Base-by-base conservation (phyloP, 1,284 basidiomycete species). In the Phaffia rhodozyma region DNA sequence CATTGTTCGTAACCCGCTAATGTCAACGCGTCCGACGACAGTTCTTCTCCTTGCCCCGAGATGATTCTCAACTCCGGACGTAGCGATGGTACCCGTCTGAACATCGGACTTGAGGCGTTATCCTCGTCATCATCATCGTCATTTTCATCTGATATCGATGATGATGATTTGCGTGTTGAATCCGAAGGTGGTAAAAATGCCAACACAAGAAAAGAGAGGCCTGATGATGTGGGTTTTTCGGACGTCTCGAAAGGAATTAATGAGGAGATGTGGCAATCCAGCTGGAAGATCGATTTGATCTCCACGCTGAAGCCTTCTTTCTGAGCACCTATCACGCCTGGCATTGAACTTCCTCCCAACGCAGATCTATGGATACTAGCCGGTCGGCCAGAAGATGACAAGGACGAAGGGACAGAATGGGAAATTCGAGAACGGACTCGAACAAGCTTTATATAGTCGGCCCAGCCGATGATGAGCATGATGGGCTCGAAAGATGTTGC, bases 181-280 rank as follows among this genome's bases (percentile, higher is more conserved):
- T 29, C 47, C 18, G 29, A 43, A 7, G 86, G 82, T 0, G 86
- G 81, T 5, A 80, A 82, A 71, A 90, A 97, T 0, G 91, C 89
- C 55, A 97, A 78, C 21, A 94, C 79, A 58, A 97, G 82, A 74
- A 93, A 89, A 7, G 38, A 43, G 13, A 43, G 38, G 16, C 38
- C 13, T 43, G 38, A 43, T 16, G 38, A 34, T 9, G 32, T 34
- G 5, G 32, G 16, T 11, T 11, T 16, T 43, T 5, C 13, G 13
- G 68, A 69, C 30, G 62, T 69, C n/a, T 66, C 63, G 67, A 92
- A 89, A 3, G 89, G 86, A 1, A 88, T 84, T 59, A 98, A 84
- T 25, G 93, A 93, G 0, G 91, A 83, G 32, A 97, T 84, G 89
- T 97, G 93, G 73, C 90, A 93, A 74, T 98, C 96, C 50, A 97